Conservation (phyloP, 257 asterid genomes). For the Solanum megistacrolobum region DNA sequence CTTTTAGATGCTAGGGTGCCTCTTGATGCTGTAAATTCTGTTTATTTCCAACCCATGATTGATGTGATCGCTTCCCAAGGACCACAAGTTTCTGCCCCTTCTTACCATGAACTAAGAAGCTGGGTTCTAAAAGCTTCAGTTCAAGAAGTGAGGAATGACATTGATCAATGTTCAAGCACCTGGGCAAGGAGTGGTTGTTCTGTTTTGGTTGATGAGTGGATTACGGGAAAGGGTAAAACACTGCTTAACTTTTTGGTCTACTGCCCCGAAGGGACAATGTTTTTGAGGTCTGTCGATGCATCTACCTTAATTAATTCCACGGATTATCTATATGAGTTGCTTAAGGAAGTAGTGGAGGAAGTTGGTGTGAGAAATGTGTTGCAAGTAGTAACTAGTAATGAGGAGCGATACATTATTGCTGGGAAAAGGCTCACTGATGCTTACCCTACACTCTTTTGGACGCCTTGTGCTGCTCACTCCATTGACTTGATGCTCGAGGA, state of each 20-base stretch:
- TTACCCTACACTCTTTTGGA: conserved; percentile 74
- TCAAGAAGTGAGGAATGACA: conserved; percentile 57
- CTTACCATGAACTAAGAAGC: conserved; percentile 73
- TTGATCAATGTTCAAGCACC: conserved; percentile 40
- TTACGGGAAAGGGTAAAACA: conserved; percentile 51
- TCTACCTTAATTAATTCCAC: conserved; percentile 42
- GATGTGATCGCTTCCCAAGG: conserved; percentile 77
- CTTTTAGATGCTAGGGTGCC: conserved; percentile 69
- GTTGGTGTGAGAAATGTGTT: conserved; percentile 68
- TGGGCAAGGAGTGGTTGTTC: conserved; percentile 86
- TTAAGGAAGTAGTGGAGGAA: conserved; percentile 74
- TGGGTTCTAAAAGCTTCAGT: conserved; percentile 57
- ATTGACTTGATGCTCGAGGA: conserved; percentile 77
- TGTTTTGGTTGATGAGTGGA: conserved; percentile 64
- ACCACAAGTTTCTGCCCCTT: conserved; percentile 45
- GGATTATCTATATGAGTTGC: conserved; percentile 49
- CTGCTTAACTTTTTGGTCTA: conserved; percentile 44
- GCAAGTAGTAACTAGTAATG: conserved; percentile 68
- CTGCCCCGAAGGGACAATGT: conserved; percentile 58
- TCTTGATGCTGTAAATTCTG: conserved; percentile 59
- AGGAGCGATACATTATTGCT: conserved; percentile 59
- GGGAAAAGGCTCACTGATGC: conserved; percentile 61
- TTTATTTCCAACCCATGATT: conserved; percentile 80
- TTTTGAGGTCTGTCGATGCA: conserved; percentile 64
- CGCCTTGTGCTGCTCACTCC: conserved; percentile 79